A percentile compares a stretch with the other conserved stretches of the same genome.
phyloP scores from a whole-genome alignment of 768 basidiomycete genomes.

The Auricularia heimuer region DNA sequence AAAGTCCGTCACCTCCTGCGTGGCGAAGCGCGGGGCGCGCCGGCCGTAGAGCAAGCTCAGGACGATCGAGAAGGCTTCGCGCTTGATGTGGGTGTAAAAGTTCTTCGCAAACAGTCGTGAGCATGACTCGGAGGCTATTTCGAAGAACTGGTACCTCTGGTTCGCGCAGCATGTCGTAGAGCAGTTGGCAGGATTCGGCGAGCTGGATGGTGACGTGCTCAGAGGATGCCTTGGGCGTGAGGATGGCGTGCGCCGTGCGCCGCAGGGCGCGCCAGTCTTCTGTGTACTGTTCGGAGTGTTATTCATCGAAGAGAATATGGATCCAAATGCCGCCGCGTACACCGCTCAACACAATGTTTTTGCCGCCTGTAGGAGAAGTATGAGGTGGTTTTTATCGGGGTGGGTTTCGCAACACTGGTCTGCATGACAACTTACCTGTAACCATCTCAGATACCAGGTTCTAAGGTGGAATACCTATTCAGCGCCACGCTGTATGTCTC shows the following conservation, averaged over 20 bases:
- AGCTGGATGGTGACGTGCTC: conserved; percentile 18
- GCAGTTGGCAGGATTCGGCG: conserved; percentile 22
- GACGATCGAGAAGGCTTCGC: conserved; percentile 23
- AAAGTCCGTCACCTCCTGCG: conserved; percentile 18
- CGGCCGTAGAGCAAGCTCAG: conserved; percentile 23
- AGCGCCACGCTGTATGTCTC: no score
- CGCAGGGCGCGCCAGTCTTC: conserved; percentile 11
- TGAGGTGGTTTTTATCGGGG: no score
- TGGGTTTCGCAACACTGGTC: no score
- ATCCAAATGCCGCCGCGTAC: no score
- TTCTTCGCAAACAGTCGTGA: conserved; percentile 10
- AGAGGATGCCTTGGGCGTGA: conserved; percentile 14
- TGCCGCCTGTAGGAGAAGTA: background rate
- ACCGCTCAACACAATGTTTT: conserved; percentile 11
- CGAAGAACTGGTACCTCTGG: conserved; percentile 15
- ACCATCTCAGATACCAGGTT: conserved; percentile 14
- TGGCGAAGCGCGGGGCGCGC: conserved; percentile 21
- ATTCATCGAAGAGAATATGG: no score
- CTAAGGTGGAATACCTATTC: background rate
- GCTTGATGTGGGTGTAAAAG: conserved; percentile 21
- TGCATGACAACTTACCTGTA: conserved; percentile 4
- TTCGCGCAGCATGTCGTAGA: conserved; percentile 19
- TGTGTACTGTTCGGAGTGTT: background rate
- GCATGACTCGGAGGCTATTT: background rate
- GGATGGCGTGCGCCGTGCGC: conserved; percentile 8